These are phyloP conservation scores for Chlorella variabilis DNA, from an alignment of 163 green algal genomes.

Conservation along the genomic window DNA sequence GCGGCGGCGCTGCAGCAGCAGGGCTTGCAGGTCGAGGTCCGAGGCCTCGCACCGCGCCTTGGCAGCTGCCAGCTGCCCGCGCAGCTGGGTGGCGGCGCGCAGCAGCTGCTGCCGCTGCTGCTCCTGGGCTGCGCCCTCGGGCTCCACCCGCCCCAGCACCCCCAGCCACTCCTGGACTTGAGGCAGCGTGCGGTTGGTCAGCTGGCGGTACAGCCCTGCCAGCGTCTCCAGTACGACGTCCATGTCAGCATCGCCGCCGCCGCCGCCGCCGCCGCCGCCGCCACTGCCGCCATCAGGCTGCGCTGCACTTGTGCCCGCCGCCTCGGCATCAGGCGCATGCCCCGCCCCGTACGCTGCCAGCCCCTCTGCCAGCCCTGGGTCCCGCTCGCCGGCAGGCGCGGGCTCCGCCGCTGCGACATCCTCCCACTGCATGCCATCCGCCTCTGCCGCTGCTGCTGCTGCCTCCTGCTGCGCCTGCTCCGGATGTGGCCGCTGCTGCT, in stretches of 20 bases:
- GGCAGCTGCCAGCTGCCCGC: not conserved
- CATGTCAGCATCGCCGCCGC: not conserved
- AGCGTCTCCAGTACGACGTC: conserved; percentile 15
- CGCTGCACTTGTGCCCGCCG: not conserved
- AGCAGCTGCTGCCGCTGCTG: conserved; percentile 6
- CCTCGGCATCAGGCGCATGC: too few species aligned
- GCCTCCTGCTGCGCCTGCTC: conserved; percentile 1
- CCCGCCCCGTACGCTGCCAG: conserved; percentile 4
- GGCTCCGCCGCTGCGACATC: conserved; percentile 13
- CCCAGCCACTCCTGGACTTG: conserved; percentile 15
- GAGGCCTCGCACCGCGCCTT: not conserved
- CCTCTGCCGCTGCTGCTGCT: not conserved
- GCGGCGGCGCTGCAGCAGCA: conserved; percentile 20
- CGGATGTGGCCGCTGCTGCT: conserved; percentile 17
- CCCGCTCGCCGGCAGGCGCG: not conserved
- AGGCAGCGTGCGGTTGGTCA: conserved; percentile 24
- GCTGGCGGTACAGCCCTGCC: conserved; percentile 35
- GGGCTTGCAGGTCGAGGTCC: conserved; percentile 10
- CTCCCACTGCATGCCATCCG: conserved; percentile 31
- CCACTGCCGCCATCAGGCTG: not conserved
- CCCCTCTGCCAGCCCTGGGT: not conserved
- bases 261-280: not conserved
- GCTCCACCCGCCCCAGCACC: not conserved
- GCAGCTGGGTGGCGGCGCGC: conserved; percentile 2
- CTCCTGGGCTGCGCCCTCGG: not conserved